phyloP scores from a whole-genome alignment of 108 stramenopile species.

The Aurantiochytrium sp. region DNA sequence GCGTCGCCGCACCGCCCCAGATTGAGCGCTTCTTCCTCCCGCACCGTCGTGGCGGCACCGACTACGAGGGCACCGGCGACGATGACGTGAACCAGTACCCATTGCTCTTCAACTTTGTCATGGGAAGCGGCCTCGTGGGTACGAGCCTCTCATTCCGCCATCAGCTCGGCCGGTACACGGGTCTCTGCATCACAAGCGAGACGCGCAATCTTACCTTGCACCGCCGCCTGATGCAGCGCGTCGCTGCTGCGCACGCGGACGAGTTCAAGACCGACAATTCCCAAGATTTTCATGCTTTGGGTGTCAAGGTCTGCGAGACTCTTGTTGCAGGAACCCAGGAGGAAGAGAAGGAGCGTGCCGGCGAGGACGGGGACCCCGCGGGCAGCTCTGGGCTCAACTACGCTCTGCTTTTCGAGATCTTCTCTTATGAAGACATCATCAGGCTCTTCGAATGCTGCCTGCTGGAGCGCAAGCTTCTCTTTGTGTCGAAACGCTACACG shows the following conservation, averaged over 20 bases:
- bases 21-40: slow-evolving; percentile 26
- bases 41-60: not conserved
- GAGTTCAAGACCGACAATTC: no score
- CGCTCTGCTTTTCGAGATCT: not conserved
- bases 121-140: not conserved
- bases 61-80: not conserved
- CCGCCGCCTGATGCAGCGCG: not conserved
- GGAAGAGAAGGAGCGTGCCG: no score
- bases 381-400: not conserved
- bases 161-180: not conserved
- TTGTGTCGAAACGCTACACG: not conserved
- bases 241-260: not conserved
- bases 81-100: not conserved
- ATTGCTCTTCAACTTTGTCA: not conserved
- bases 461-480: not conserved
- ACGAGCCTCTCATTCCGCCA: not conserved
- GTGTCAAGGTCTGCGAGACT: no score
- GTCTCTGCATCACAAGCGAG: not conserved
- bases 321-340: no score
- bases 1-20: not conserved
- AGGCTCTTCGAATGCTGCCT: slow-evolving; percentile 29
- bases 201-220: not conserved
- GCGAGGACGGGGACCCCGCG: no score
- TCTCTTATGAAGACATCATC: not conserved
- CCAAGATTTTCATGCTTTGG: no score